phyloP scores from a whole-genome alignment of 257 asterid species.

The Gentiana straminea region DNA sequence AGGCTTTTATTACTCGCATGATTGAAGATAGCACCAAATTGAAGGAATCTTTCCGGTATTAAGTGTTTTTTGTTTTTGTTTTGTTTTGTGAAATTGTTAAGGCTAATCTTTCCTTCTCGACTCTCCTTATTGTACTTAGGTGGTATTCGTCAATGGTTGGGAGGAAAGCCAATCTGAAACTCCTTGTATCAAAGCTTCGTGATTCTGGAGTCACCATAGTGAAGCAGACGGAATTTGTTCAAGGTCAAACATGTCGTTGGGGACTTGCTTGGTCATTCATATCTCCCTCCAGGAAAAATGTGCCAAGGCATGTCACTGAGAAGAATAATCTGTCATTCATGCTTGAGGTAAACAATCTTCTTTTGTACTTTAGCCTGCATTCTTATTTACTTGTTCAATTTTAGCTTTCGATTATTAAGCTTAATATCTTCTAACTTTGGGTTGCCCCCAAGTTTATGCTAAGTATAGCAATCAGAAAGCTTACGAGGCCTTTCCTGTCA shows the following conservation, averaged over 20 bases:
- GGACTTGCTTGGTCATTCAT: slow-evolving; percentile 97
- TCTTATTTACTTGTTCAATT: slow-evolving; percentile 5
- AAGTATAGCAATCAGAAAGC: background rate
- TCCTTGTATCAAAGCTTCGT: slow-evolving; percentile 66
- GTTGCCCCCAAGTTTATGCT: too few relatives aligned
- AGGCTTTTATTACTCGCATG: slow-evolving; percentile 59
- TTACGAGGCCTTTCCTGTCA: background rate
- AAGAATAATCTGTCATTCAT: slow-evolving; percentile 57
- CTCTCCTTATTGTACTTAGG: slow-evolving; percentile 27
- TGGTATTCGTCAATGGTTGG: slow-evolving; percentile 98
- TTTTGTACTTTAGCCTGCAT: background rate
- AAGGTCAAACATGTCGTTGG: slow-evolving; percentile 95
- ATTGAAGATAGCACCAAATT: slow-evolving; percentile 68
- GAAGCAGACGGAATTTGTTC: slow-evolving; percentile 90
- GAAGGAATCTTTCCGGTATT: slow-evolving; percentile 57
- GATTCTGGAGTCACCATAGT: slow-evolving; percentile 67
- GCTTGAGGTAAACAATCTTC: slow-evolving; percentile 49
- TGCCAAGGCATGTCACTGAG: slow-evolving; percentile 28
- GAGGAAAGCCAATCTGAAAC: slow-evolving; percentile 70
- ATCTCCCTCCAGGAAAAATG: slow-evolving; percentile 35
- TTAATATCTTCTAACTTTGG: background rate
- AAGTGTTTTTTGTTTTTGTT: background rate
- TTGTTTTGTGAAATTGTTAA: background rate
- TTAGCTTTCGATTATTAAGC: background rate
- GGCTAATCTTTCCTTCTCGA: background rate